A percentile compares a stretch with the other conserved stretches of the same genome.
phyloP scores from a whole-genome alignment of 768 basidiomycete genomes.

The Hysterangium stoloniferum region DNA sequence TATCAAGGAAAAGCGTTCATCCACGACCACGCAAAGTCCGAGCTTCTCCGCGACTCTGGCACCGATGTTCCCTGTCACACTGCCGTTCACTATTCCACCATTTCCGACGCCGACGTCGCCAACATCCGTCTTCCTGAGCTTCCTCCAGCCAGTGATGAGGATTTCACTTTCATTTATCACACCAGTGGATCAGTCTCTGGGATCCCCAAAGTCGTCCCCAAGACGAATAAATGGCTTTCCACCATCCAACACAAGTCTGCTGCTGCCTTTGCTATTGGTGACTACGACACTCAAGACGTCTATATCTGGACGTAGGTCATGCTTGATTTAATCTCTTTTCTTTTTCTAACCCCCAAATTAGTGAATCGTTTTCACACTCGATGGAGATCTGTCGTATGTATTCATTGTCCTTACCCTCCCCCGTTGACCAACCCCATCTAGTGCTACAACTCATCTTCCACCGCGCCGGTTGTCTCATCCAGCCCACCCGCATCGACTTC shows the following conservation, averaged over 20 bases:
- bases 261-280: slow-evolving; percentile 40
- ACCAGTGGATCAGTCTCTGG: slow-evolving; percentile 82
- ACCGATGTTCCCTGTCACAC: background rate
- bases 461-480: slow-evolving; percentile 64
- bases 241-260: slow-evolving; percentile 50
- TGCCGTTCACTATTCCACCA: slow-evolving; percentile 35
- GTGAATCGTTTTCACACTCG: slow-evolving; percentile 80
- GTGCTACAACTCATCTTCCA: slow-evolving; percentile 68
- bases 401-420: background rate
- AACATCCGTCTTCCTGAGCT: slow-evolving; percentile 37
- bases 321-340: slow-evolving; percentile 7
- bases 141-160: slow-evolving; percentile 28
- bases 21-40: slow-evolving; percentile 32
- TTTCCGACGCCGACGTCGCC: slow-evolving; percentile 24
- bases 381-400: slow-evolving; percentile 60
- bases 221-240: slow-evolving; percentile 59
- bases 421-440: slow-evolving; percentile 26
- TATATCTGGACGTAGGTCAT: slow-evolving; percentile 63
- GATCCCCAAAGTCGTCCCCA: slow-evolving; percentile 70
- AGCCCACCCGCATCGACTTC: slow-evolving; percentile 59
- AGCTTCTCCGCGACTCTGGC: background rate
- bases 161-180: slow-evolving; percentile 63
- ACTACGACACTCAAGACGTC: slow-evolving; percentile 43
- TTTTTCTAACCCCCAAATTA: slow-evolving; percentile 34
- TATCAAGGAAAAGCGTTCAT: slow-evolving; percentile 59